Conservation (phyloP, 202 grass and related monocot genomes). For the Setaria viridis region DNA sequence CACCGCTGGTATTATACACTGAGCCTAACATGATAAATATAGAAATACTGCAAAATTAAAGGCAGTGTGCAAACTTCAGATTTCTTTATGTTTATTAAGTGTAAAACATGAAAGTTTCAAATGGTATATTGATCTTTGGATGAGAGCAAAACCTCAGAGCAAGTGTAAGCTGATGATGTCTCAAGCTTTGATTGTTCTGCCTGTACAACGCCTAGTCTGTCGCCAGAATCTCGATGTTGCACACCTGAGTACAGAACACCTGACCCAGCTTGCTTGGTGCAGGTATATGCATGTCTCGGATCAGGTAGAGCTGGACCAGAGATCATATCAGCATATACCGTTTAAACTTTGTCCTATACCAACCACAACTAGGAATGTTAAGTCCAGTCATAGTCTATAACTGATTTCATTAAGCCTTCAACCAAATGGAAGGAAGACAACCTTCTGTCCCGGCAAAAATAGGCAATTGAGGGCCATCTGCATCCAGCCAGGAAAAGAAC, state of each 20-base stretch:
- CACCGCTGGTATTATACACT: neutral
- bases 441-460: slow-evolving; percentile 1
- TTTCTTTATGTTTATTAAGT: neutral
- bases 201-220: slow-evolving; percentile 25
- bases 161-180: neutral
- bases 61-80: neutral
- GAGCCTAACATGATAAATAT: neutral
- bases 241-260: slow-evolving; percentile 1
- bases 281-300: slow-evolving; percentile 35
- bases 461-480: neutral
- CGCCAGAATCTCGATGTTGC: neutral
- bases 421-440: slow-evolving; percentile 28
- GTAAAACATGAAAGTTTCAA: neutral
- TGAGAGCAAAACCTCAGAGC: neutral
- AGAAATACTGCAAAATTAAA: neutral
- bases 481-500: neutral
- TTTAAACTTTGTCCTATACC: slow-evolving; percentile 20
- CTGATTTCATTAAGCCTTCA: slow-evolving; percentile 19
- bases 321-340: slow-evolving; percentile 2
- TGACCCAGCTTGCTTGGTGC: slow-evolving; percentile 33
- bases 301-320: slow-evolving; percentile 44
- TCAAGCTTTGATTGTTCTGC: slow-evolving; percentile 7
- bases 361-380: slow-evolving; percentile 19
- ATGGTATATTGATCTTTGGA: neutral
- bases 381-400: slow-evolving; percentile 24